Evolutionary conservation across 2,329 filamentous ascomycete species (phyloP).

Genomic region (Rutstroemia sp.): DNA sequence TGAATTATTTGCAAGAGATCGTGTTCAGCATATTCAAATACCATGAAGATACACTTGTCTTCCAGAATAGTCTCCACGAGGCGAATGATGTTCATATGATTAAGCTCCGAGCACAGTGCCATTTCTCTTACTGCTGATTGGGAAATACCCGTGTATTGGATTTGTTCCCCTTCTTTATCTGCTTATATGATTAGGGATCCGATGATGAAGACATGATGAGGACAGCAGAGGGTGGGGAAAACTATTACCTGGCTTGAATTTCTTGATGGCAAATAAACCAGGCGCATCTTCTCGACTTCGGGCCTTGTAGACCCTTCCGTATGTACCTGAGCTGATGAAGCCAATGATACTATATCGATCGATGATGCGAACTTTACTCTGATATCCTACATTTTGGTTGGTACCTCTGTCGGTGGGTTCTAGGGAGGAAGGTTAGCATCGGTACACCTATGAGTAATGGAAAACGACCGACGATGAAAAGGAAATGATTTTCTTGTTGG

Average conservation of each 20-base stretch:
- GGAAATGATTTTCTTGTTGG: conserved; percentile 19
- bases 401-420: conserved; percentile 46
- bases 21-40: conserved; percentile 98
- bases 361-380: conserved; percentile 77
- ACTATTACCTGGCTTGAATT: conserved; percentile 45
- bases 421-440: conserved; percentile 26
- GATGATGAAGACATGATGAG: background rate
- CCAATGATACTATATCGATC: conserved; percentile 95
- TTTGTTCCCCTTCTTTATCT: conserved; percentile 91
- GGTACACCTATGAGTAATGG: conserved; percentile 26
- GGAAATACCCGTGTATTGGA: conserved; percentile 95
- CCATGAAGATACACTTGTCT: conserved; percentile 99
- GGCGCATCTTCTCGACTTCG: conserved; percentile 63
- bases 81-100: conserved; percentile 81
- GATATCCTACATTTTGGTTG: conserved; percentile 43
- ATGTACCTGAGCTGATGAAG: conserved; percentile 96
- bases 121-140: conserved; percentile 97
- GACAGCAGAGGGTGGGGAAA: background rate
- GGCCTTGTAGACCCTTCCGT: conserved; percentile 97
- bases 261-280: conserved; percentile 96
- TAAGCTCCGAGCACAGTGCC: conserved; percentile 89
- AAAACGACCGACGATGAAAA: conserved; percentile 27
- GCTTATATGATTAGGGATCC: conserved; percentile 52
- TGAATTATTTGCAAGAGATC: conserved; percentile 97
- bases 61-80: conserved; percentile 94